Percentiles rank a stretch among this genome's conserved stretches.
These are phyloP conservation scores for Kodamaea kaohsiungensis DNA, from an alignment of 805 yeast species.

Conservation along the genomic window DNA sequence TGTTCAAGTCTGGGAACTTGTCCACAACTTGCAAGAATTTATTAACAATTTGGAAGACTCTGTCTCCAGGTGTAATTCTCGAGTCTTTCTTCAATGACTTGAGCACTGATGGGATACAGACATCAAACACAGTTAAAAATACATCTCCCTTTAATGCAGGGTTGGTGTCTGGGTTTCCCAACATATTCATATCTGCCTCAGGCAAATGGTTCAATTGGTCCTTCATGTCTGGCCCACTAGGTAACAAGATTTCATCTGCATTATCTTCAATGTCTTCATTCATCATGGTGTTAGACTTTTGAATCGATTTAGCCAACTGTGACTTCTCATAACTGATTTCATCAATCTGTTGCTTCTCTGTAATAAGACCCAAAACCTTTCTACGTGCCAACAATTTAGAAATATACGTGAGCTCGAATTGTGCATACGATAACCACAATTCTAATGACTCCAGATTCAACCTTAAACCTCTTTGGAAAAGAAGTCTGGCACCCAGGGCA, in stretches of 20 bases:
- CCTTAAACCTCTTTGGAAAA: conserved; percentile 82
- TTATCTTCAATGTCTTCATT: conserved; percentile 31
- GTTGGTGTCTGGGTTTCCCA: conserved; percentile 83
- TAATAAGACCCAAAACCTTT: conserved; percentile 73
- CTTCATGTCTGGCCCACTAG: conserved; percentile 56
- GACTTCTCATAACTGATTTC: conserved; percentile 39
- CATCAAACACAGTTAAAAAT: conserved; percentile 42
- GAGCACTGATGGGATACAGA: conserved; percentile 33
- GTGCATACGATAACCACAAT: conserved; percentile 84
- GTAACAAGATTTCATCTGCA: conserved; percentile 45
- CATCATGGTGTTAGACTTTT: conserved; percentile 17
- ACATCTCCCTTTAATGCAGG: conserved; percentile 62
- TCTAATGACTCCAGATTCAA: conserved; percentile 72
- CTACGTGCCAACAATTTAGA: conserved; percentile 83
- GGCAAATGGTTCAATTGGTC: conserved; percentile 73
- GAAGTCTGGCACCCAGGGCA: conserved; percentile 82
- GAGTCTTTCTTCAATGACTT: conserved; percentile 26
- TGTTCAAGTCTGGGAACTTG: conserved; percentile 66
- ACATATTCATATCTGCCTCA: conserved; percentile 80
- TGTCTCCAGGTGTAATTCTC: conserved; percentile 32
- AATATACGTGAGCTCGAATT: conserved; percentile 83
- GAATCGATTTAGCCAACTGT: conserved; percentile 41
- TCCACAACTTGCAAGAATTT: conserved; percentile 61
- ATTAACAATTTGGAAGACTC: conserved; percentile 39
- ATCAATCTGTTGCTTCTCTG: conserved; percentile 66